Base-by-base conservation (phyloP, 1,284 basidiomycete genomes). In the Pseudozyma thailandica region DNA sequence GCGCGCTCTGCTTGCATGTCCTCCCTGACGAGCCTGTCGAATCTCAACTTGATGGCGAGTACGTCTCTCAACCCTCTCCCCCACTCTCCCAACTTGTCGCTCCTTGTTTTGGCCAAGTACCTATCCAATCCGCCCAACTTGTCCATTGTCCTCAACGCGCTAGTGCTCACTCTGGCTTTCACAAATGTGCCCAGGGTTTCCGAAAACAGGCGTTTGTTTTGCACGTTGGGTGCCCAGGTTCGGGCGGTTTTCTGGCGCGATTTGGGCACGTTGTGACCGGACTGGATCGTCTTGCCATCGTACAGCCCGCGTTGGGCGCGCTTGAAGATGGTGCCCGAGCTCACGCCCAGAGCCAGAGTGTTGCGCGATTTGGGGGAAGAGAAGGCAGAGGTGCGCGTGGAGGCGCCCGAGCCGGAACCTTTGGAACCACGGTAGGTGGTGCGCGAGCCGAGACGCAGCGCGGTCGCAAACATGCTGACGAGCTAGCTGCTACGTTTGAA, bases 271-370 rank as follows among this genome's bases (percentile, higher is more conserved):
- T 60, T 78, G 57, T 82, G 74, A 27, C 81, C 81, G 13, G 72
- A 75, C 50, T 82, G 81, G 27, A 77, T 51, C 25, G 61, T 68
- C 37, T 64, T 63, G 41, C 80, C 78, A 44, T 82, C 75, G 62
- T 75, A 82, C 7, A 82, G 70, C 10, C 81, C 81, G 39, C 78
- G 69, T 60, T 82, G 81, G 18, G 78, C 57, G 13, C 80, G 68
- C 50, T 82, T 81, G 59, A 82, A 82, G 41, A 69, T 74, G 9
- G 55, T 70, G 2, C 80, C 79, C 10, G 57, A 42, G 12, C 60
- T 50, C 16, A 68, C 39, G 8, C 76, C 61, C 13, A 43, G 16
- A 1, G 62, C 49, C 9, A 59, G 50, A 4, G 79, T 72, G 8
- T 68, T 62, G 23, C 79, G 72, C 15, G 80, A 82, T 50, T 73